Percentiles rank a stretch among this genome's conserved stretches.
phyloP scores from a whole-genome alignment of 345 rosid species.

The Acer saccharum region DNA sequence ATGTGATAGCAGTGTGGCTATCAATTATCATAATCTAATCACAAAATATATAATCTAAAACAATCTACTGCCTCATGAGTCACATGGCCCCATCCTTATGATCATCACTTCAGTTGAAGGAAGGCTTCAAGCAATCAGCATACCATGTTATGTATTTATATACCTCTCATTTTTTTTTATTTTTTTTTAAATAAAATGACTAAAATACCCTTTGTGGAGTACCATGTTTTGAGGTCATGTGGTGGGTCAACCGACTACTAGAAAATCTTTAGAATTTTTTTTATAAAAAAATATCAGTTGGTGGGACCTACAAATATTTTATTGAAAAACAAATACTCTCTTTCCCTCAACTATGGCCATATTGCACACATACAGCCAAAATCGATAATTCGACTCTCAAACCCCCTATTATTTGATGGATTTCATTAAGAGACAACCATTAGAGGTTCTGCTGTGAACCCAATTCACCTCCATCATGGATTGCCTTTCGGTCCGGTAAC shows the following conservation, averaged over 20 bases:
- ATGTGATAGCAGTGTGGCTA: slow-evolving; percentile 3
- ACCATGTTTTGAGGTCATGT: background rate
- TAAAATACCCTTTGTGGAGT: slow-evolving; percentile 20
- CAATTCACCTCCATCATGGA: too few species aligned
- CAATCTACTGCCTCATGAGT: background rate
- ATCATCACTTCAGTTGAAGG: slow-evolving; percentile 7
- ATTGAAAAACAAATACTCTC: too few species aligned
- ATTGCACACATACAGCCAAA: too few species aligned
- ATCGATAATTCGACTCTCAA: too few species aligned
- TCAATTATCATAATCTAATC: slow-evolving; percentile 33
- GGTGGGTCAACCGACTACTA: slow-evolving; percentile 17
- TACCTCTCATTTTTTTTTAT: background rate
- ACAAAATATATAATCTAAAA: background rate
- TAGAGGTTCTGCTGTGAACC: too few species aligned
- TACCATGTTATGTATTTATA: background rate
- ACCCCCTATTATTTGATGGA: too few species aligned
- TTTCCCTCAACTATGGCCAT: too few species aligned
- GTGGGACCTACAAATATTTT: slow-evolving; percentile 22
- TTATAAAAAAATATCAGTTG: background rate
- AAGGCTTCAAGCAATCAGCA: too few species aligned
- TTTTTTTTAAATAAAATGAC: background rate
- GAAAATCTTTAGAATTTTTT: background rate
- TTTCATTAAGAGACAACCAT: too few species aligned
- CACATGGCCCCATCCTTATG: slow-evolving; percentile 10
- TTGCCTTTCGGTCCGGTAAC: too few species aligned